phyloP scores from a whole-genome alignment of 352 stramenopile species.

The Phytophthora multivora region DNA sequence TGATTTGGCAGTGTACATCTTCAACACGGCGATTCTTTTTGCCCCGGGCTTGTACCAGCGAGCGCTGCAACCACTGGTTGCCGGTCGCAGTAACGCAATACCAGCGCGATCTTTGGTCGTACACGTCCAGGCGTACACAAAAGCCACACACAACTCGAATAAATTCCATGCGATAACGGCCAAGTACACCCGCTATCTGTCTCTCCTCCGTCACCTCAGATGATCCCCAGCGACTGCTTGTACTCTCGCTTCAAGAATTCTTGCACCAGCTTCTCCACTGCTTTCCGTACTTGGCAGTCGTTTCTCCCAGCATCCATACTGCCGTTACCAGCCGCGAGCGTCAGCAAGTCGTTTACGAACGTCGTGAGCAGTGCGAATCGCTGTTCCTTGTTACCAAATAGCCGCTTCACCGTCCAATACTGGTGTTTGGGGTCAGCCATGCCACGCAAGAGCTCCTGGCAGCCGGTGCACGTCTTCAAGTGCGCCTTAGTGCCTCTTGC shows the following conservation, averaged over 20 bases:
- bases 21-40: neutral
- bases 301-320: conserved; percentile 3
- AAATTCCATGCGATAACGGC: too few relatives aligned
- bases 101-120: too few relatives aligned
- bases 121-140: too few relatives aligned
- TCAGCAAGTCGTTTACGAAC: conserved; percentile 38
- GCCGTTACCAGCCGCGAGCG: conserved; percentile 12
- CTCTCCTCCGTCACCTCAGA: conserved; percentile 31
- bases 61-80: too few relatives aligned
- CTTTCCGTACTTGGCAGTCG: conserved; percentile 19
- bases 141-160: too few relatives aligned
- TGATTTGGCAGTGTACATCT: neutral
- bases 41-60: too few relatives aligned
- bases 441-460: conserved; percentile 19
- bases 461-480: conserved; percentile 24
- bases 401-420: conserved; percentile 32
- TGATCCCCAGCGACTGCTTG: conserved; percentile 37
- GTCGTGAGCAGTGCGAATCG: conserved; percentile 32
- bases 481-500: conserved; percentile 6
- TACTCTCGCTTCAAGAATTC: conserved; percentile 33
- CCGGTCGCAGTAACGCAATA: too few relatives aligned
- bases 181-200: neutral
- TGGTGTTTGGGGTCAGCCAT: conserved; percentile 14
- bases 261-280: conserved; percentile 26
- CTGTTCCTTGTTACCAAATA: conserved; percentile 27